Base-by-base conservation (phyloP, 768 basidiomycete genomes). In the Collybiopsis confluens region DNA sequence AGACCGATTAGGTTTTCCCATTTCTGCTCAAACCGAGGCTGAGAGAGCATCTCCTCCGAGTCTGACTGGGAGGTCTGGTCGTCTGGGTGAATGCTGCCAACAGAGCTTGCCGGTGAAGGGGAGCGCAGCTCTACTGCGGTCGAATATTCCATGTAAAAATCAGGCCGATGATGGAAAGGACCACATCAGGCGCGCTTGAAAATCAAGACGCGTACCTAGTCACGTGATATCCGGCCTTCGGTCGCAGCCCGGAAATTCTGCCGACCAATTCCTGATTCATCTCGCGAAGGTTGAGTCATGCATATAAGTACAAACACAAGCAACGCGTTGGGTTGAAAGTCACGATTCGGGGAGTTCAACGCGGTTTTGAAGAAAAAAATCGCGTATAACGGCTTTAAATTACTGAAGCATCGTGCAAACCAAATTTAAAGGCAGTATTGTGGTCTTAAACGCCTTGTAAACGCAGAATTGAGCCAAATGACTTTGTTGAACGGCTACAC, bases 61-160 rank as follows among this genome's bases (percentile, higher is more conserved):
- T 82, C 80, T 41, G 73, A 74, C 44, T 64, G 61, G 2, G 75
- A 70, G 1, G 77, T 79, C 55, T 76, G 73, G 60, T 80, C 79
- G 43, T 69, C 68, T 11, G 64, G 68, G 48, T 77, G 76, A 1
- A 69, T 59, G 15, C 77, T 79, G 40, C 78, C 78, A 20, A 80
- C 69, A 13, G 80, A 80, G 54, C 77, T 79, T 16, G 79, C 72
- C 11, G 79, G 78, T 9, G 80, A 82, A 2, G 79, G 70, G 8
- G 73, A 70, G 8, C 77, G 76, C 27, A 78, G 63, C 21, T 78
- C 72, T 24, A 77, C 75, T 21, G 74, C 69, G 16, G 74, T 69
- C 4, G 76, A 74, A 54, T 81, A 80, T 63, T 76, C 76, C 3
- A 74, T 70, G n/a, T n/a, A n/a, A n/a, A n/a, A 43, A 16, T 20